Evolutionary conservation across 352 stramenopile genomes (phyloP).

Genomic region (Stramenopiles sp.): DNA sequence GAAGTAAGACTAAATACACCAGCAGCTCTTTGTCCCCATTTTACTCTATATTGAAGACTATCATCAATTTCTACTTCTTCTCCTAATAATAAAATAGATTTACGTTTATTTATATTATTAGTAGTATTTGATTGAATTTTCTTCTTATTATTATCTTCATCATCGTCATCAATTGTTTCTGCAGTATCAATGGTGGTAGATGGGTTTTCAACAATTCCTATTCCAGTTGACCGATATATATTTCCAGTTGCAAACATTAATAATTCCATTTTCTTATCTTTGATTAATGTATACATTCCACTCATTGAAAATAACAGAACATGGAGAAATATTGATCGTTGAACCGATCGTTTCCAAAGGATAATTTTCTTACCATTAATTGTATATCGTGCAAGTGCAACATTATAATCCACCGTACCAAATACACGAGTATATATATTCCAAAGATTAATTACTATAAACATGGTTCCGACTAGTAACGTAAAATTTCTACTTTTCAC

Average conservation of each 20-base stretch:
- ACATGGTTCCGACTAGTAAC: background rate
- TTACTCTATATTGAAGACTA: background rate
- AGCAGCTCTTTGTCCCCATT: background rate
- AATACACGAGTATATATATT: background rate
- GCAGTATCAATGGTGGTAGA: no score
- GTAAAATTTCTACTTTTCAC: background rate
- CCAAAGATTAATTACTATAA: background rate
- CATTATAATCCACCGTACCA: background rate
- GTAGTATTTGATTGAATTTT: background rate
- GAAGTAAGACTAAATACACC: background rate
- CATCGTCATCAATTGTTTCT: background rate
- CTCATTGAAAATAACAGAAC: background rate
- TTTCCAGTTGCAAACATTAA: slow-evolving; percentile 5
- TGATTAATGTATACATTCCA: background rate
- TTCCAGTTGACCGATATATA: background rate
- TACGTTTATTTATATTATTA: background rate
- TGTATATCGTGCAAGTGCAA: background rate
- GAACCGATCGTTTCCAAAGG: background rate
- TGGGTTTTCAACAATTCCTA: background rate
- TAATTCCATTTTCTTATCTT: slow-evolving; percentile 5
- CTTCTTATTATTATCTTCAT: background rate
- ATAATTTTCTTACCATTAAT: background rate
- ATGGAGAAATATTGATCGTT: background rate
- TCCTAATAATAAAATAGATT: background rate
- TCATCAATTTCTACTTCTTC: background rate